Conservation (phyloP, 192 early-diverging fungal species). For the Thamnidium elegans region DNA sequence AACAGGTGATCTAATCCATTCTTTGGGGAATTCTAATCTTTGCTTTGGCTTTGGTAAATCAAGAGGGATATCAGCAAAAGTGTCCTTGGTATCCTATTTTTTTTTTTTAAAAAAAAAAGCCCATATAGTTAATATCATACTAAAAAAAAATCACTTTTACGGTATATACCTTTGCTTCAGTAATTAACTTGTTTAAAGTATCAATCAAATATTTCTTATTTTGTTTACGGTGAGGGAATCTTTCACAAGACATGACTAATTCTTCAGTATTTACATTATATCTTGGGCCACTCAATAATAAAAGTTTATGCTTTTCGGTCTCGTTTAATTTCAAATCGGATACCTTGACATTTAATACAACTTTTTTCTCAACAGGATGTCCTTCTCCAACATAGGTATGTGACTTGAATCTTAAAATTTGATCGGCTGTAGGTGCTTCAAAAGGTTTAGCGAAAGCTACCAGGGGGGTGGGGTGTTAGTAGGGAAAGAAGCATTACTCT, state of each 20-base stretch:
- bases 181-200: constrained; percentile 46
- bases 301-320: constrained; percentile 55
- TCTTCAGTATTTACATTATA: constrained; percentile 58
- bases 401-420: constrained; percentile 52
- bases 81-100: constrained; percentile 41
- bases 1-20: constrained; percentile 45
- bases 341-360: constrained; percentile 50
- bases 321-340: constrained; percentile 42
- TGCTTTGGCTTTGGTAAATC: constrained; percentile 55
- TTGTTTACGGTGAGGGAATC: constrained; percentile 49
- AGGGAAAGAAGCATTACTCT: neutral
- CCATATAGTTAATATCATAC: neutral
- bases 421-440: constrained; percentile 40
- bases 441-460: constrained; percentile 54
- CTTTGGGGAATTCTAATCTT: constrained; percentile 58
- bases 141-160: neutral
- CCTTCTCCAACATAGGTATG: constrained; percentile 52
- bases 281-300: constrained; percentile 55
- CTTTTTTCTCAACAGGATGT: constrained; percentile 50
- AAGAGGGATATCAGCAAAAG: constrained; percentile 58
- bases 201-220: constrained; percentile 59
- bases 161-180: constrained; percentile 53
- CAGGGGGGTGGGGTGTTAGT: neutral
- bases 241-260: constrained; percentile 55
- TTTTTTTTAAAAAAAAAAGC: no score